These are phyloP conservation scores for Mycena floridula DNA, from an alignment of 768 basidiomycete genomes.

Conservation along the genomic window DNA sequence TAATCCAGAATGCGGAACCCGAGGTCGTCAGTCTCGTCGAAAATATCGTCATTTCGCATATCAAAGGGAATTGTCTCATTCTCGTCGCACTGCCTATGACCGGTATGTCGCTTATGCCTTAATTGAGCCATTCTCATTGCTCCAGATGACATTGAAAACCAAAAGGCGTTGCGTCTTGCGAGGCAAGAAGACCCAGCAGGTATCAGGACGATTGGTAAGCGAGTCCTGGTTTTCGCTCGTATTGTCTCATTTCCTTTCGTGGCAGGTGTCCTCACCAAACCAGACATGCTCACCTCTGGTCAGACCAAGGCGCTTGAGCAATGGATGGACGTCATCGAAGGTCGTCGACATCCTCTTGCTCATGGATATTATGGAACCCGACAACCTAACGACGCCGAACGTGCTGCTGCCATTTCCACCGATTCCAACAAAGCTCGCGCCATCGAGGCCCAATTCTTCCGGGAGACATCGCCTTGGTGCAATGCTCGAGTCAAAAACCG, in stretches of 20 bases:
- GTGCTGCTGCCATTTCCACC: constrained; percentile 21
- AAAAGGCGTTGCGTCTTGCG: constrained; percentile 45
- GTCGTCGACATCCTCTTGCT: constrained; percentile 26
- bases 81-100: constrained; percentile 50
- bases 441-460: constrained; percentile 30
- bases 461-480: constrained; percentile 28
- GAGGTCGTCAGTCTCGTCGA: constrained; percentile 39
- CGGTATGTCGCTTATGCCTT: constrained; percentile 23
- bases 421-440: constrained; percentile 26
- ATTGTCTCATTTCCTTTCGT: background rate
- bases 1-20: constrained; percentile 43
- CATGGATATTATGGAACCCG: constrained; percentile 40
- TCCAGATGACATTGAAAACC: constrained; percentile 55
- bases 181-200: constrained; percentile 39
- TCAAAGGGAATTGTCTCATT: constrained; percentile 46
- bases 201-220: constrained; percentile 43
- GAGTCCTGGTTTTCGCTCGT: background rate
- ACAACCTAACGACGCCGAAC: constrained; percentile 32
- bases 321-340: constrained; percentile 41
- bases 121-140: background rate
- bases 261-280: constrained; percentile 51
- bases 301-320: constrained; percentile 25
- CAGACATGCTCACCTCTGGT: constrained; percentile 38
- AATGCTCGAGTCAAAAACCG: constrained; percentile 16
- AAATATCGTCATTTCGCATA: constrained; percentile 41